A percentile compares a stretch with the other conserved stretches of the same genome.
Conservation (phyloP, 441 rosid species). For the Populus tomentosa region DNA sequence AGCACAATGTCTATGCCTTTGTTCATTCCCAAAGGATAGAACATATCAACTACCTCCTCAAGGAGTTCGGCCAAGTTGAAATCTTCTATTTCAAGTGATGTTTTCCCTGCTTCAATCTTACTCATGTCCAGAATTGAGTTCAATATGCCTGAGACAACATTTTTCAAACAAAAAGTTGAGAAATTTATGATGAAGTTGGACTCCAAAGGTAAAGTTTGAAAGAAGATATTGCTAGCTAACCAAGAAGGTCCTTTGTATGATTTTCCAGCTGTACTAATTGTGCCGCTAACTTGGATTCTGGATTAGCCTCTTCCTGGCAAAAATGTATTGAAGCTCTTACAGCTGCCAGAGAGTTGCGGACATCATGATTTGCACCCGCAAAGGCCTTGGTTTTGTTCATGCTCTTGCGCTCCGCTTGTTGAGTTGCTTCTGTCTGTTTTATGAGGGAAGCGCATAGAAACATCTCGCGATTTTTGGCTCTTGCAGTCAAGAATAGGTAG, state of each 20-base stretch:
- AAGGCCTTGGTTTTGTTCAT: slow-evolving; percentile 52
- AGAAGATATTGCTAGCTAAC: slow-evolving; percentile 20
- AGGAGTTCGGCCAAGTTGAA: slow-evolving; percentile 52
- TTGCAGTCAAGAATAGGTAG: slow-evolving; percentile 28
- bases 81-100: slow-evolving; percentile 44
- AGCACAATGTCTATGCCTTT: slow-evolving; percentile 47
- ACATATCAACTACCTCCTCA: slow-evolving; percentile 46
- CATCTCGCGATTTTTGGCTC: slow-evolving; percentile 45
- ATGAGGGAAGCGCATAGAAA: slow-evolving; percentile 38
- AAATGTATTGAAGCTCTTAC: slow-evolving; percentile 34
- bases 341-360: slow-evolving; percentile 36
- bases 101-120: slow-evolving; percentile 53
- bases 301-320: slow-evolving; percentile 27
- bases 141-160: slow-evolving; percentile 36
- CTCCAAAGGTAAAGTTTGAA: not conserved
- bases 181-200: not conserved
- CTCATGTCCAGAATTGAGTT: slow-evolving; percentile 47
- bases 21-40: slow-evolving; percentile 36
- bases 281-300: slow-evolving; percentile 28
- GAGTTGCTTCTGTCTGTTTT: slow-evolving; percentile 53
- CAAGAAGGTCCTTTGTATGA: slow-evolving; percentile 39
- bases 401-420: slow-evolving; percentile 63
- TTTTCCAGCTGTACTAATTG: slow-evolving; percentile 34
- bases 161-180: not conserved
- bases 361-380: slow-evolving; percentile 48